phyloP scores from a whole-genome alignment of 2,329 filamentous ascomycete species.

The Diatrype stigma region DNA sequence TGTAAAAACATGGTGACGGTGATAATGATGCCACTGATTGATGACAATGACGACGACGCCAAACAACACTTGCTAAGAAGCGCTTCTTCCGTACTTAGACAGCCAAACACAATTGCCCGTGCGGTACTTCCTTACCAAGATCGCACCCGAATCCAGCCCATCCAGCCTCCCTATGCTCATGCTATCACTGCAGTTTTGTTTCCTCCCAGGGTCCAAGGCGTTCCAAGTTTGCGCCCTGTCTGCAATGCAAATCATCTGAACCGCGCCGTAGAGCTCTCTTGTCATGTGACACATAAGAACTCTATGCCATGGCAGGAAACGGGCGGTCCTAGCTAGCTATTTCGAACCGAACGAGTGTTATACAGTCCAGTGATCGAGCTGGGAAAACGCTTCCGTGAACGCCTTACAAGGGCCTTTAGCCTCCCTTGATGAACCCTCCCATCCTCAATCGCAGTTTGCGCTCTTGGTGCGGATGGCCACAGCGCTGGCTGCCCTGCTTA shows the following conservation, averaged over 20 bases:
- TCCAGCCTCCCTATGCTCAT: too few relatives aligned
- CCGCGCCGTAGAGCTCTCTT: neutral
- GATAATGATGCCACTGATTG: too few relatives aligned
- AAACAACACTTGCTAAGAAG: too few relatives aligned
- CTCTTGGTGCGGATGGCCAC: slow-evolving; percentile 6
- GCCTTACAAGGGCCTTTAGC: neutral
- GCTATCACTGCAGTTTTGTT: neutral
- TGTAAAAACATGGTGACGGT: too few relatives aligned
- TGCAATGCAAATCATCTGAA: neutral
- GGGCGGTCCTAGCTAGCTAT: neutral
- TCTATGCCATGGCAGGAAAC: neutral
- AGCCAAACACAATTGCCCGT: too few relatives aligned
- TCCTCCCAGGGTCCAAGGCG: neutral
- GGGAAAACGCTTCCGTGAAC: slow-evolving; percentile 7
- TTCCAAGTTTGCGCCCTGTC: neutral
- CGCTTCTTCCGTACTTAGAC: too few relatives aligned
- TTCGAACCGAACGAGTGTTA: too few relatives aligned
- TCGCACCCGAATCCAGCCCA: too few relatives aligned
- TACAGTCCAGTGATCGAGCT: too few relatives aligned
- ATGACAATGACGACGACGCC: too few relatives aligned
- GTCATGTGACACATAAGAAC: neutral
- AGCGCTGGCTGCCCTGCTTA: neutral
- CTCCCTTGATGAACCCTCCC: neutral
- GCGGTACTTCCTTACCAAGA: too few relatives aligned
- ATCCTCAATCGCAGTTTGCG: slow-evolving; percentile 8